Conservation (phyloP, 345 rosid genomes). For the Eutrema japonicum region DNA sequence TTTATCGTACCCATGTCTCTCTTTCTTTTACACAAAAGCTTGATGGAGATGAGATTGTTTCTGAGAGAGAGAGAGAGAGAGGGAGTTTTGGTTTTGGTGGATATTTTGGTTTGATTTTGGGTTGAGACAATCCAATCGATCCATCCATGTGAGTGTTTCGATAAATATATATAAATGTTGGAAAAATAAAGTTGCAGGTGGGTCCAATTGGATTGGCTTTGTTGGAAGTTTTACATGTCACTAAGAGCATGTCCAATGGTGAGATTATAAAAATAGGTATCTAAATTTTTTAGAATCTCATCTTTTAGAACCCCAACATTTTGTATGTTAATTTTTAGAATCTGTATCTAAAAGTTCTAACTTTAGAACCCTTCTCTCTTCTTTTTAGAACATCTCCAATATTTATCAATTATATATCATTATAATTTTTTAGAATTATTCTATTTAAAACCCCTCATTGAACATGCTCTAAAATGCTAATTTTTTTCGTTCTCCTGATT, state of each 20-base stretch:
- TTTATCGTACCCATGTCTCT: constrained; percentile 57
- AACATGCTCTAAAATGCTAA: not conserved
- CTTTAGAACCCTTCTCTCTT: too few relatives aligned
- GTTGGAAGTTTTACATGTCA: constrained; percentile 25
- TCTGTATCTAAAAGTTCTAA: too few relatives aligned
- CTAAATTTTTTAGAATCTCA: too few relatives aligned
- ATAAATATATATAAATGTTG: constrained; percentile 36
- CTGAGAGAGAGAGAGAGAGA: constrained; percentile 5
- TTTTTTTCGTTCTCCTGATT: not conserved
- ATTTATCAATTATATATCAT: too few relatives aligned
- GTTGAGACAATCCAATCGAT: constrained; percentile 43
- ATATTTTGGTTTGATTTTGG: constrained; percentile 34
- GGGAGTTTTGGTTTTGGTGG: constrained; percentile 3
- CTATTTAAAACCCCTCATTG: too few relatives aligned
- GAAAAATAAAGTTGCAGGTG: constrained; percentile 34
- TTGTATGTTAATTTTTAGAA: too few relatives aligned
- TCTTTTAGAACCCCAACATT: too few relatives aligned
- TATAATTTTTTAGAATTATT: too few relatives aligned
- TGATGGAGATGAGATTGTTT: constrained; percentile 16
- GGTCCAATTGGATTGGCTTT: constrained; percentile 37
- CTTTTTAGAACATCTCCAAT: too few relatives aligned
- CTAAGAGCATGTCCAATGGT: too few relatives aligned
- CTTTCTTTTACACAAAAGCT: constrained; percentile 32
- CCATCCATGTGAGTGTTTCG: constrained; percentile 36
- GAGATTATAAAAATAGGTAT: too few relatives aligned